Conservation (phyloP, 768 basidiomycete genomes). For the Auricularia sp. region DNA sequence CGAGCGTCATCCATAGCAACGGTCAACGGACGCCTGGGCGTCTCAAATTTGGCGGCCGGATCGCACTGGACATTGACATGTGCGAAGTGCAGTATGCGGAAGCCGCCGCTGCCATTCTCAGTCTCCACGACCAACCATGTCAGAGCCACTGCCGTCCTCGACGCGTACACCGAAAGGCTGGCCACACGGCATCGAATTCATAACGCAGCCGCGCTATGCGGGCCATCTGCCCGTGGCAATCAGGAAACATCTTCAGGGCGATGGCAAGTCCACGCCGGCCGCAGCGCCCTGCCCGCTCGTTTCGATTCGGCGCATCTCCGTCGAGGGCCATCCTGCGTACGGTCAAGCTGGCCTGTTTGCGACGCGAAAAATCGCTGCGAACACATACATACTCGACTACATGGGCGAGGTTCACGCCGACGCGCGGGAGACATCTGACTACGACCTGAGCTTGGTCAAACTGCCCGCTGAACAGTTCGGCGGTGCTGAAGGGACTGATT, state of each 20-base stretch:
- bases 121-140: too few species aligned
- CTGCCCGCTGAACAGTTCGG: constrained; percentile 15
- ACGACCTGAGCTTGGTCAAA: constrained; percentile 76
- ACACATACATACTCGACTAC: constrained; percentile 68
- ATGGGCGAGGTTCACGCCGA: constrained; percentile 78
- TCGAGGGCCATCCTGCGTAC: constrained; percentile 56
- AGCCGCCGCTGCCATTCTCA: too few species aligned
- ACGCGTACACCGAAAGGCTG: too few species aligned
- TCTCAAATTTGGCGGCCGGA: too few species aligned
- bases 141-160: too few species aligned
- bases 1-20: too few species aligned
- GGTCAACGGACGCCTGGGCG: too few species aligned
- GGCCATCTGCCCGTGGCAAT: too few species aligned
- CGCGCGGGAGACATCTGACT: constrained; percentile 64
- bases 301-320: constrained; percentile 47
- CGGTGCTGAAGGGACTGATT: constrained; percentile 3
- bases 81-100: too few species aligned
- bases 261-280: neutral
- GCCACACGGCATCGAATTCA: too few species aligned
- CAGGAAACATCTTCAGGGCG: neutral
- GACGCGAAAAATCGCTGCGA: constrained; percentile 53
- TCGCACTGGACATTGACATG: too few species aligned
- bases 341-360: constrained; percentile 82
- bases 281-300: constrained; percentile 23
- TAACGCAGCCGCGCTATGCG: too few species aligned